Evolutionary conservation across 345 rosid species (phyloP).

Genomic region (Ricinus communis): DNA sequence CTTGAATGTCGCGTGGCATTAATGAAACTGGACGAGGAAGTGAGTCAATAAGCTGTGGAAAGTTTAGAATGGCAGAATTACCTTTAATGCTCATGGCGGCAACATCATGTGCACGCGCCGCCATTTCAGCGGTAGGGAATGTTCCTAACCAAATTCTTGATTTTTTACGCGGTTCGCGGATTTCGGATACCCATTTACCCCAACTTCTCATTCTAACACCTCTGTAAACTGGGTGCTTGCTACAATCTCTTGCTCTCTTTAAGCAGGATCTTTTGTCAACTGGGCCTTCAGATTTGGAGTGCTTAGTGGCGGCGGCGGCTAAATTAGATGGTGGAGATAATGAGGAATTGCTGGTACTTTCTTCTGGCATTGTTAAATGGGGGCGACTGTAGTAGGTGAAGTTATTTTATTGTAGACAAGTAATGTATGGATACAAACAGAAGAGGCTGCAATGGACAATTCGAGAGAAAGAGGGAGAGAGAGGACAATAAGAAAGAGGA

Average conservation of each 20-base stretch:
- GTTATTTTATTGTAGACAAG: too few species aligned
- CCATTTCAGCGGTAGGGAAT: constrained; percentile 34
- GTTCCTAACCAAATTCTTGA: constrained; percentile 36
- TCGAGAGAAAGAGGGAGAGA: not conserved
- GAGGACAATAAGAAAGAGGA: not conserved
- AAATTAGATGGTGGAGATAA: not conserved
- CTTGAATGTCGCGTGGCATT: constrained; percentile 29
- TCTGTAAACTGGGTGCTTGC: constrained; percentile 19
- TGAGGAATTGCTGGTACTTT: constrained; percentile 6
- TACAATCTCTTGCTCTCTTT: not conserved
- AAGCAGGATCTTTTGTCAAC: not conserved
- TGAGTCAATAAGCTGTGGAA: constrained; percentile 18
- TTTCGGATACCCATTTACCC: constrained; percentile 37
- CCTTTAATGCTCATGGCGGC: constrained; percentile 29
- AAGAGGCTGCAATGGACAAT: not conserved
- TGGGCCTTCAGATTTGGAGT: not conserved
- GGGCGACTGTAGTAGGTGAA: not conserved
- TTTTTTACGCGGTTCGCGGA: constrained; percentile 30
- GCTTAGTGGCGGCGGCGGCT: not conserved
- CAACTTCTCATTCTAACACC: constrained; percentile 30
- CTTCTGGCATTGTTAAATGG: constrained; percentile 5
- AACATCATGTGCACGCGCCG: constrained; percentile 35
- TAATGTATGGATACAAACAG: not conserved
- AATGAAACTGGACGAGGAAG: constrained; percentile 26
- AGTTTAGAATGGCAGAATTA: constrained; percentile 25